phyloP scores from a whole-genome alignment of 2,329 filamentous ascomycete genomes.

The Truncatella angustata region DNA sequence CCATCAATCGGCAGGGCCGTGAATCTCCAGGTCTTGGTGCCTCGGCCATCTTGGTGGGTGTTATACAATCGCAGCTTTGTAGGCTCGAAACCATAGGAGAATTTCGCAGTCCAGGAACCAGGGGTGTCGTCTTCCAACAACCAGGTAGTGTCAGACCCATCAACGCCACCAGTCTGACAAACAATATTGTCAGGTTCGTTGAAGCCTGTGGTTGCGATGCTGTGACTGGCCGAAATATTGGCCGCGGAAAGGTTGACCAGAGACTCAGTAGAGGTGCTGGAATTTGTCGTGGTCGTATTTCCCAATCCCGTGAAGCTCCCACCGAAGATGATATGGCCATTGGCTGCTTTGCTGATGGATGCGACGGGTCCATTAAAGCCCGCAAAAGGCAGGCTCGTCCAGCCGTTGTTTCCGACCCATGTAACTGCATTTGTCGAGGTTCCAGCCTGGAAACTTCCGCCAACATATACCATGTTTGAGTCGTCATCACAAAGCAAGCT shows the following conservation, averaged over 20 bases:
- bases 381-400: constrained; percentile 81
- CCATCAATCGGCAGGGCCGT: constrained; percentile 82
- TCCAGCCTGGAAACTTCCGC: constrained; percentile 75
- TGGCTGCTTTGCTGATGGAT: constrained; percentile 76
- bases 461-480: constrained; percentile 81
- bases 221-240: constrained; percentile 65
- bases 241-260: constrained; percentile 82
- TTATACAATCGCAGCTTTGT: constrained; percentile 88
- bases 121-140: constrained; percentile 70
- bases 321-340: constrained; percentile 88
- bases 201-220: constrained; percentile 62
- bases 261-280: constrained; percentile 61
- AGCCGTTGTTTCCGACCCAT: constrained; percentile 68
- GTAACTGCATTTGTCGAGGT: constrained; percentile 89
- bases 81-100: constrained; percentile 81
- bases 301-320: constrained; percentile 86
- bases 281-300: constrained; percentile 71
- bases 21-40: constrained; percentile 85
- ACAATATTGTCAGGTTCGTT: constrained; percentile 77
- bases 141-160: constrained; percentile 78
- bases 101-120: constrained; percentile 81
- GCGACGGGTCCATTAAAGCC: constrained; percentile 93
- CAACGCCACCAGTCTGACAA: constrained; percentile 69
- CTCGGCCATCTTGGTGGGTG: constrained; percentile 77
- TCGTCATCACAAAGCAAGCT: constrained; percentile 78